Conservation (phyloP, 1,139 yeast genomes). For the Geotrichum candidum region DNA sequence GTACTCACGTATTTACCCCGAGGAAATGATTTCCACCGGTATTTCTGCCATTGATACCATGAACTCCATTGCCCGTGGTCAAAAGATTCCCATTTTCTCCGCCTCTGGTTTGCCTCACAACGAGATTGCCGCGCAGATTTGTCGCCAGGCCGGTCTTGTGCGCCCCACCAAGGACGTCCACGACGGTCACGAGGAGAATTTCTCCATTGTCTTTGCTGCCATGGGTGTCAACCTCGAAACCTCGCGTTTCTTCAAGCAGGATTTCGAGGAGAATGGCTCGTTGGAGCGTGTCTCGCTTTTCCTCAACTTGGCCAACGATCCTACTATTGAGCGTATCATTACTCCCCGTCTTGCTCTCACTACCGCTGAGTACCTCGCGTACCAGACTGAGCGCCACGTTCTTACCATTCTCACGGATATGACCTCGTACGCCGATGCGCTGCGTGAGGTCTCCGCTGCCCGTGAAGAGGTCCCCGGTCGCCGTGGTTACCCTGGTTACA, state of each 20-base stretch:
- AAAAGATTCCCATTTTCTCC: conserved; percentile 96
- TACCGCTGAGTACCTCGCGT: conserved; percentile 96
- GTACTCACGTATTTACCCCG: conserved; percentile 95
- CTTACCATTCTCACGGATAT: conserved; percentile 96
- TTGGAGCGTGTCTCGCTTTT: conserved; percentile 95
- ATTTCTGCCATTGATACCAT: conserved; percentile 96
- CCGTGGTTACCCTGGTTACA: conserved; percentile 99
- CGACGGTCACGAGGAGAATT: conserved; percentile 98
- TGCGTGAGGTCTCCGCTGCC: conserved; percentile 99
- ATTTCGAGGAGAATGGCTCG: conserved; percentile 98
- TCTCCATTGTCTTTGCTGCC: conserved; percentile 98
- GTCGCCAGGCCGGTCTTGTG: conserved; percentile 98
- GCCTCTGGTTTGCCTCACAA: conserved; percentile 99
- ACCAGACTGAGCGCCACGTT: conserved; percentile 98
- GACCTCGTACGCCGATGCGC: conserved; percentile 98
- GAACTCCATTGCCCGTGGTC: conserved; percentile 99
- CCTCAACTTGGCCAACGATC: conserved; percentile 96
- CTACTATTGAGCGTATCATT: conserved; percentile 97
- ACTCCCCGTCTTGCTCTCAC: conserved; percentile 99
- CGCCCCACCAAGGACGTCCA: conserved; percentile 99
- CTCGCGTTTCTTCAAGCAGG: conserved; percentile 93
- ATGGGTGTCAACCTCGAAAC: conserved; percentile 95
- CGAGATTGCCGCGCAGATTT: conserved; percentile 98
- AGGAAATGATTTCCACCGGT: conserved; percentile 99
- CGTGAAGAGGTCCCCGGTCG: conserved; percentile 99